Base-by-base conservation (phyloP, 148 eudicot species). In the Silene conica region DNA sequence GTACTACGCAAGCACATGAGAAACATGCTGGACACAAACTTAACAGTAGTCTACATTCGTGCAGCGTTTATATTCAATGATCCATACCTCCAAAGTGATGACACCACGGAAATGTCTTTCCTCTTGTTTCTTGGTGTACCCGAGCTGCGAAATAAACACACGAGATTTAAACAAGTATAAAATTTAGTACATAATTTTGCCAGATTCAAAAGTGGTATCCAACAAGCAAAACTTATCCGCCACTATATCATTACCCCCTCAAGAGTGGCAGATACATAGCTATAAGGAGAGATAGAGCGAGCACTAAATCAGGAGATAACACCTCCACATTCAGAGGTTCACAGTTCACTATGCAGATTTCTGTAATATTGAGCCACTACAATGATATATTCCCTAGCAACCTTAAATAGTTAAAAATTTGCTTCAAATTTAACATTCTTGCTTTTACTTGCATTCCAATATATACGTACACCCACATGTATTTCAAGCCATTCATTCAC, bases 91-190 rank as follows among this genome's bases (percentile, higher is more conserved):
- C 85, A 95, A 84, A 74, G 93, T 90, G 77, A 95, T 89, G 54
- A 92, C 96, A 25, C 99, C 99, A 69, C 90, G 99, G 64, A 95
- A 95, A 83, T 92, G 96, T 43, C 87, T 83, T 86, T 95, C 99
- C 83, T 95, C 99, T 73, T 92, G 99, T 79, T 95, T 92, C 82
- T 95, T 92, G 69, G 97, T 92, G 86, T 95, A 95, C 46, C 99
- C 99, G 79, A 95, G 96, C 98, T 95, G 97, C 84, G 85, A 61
- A 34, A 34, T 78, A 38, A 76, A 58, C 5, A 11, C 34, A 75
- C 31, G 45, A 38, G n/a, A 22, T 4, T 23, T 41, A 46, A 55
- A 20, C n/a, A 8, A 43, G 25, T 1, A 26, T 48, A 31, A 19
- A 58, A n/a, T 10, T 25, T 50, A 43, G 46, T 20, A 14, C 63